These are phyloP conservation scores for Cephaloascus fragrans DNA, from an alignment of 805 yeast genomes.

Conservation along the genomic window DNA sequence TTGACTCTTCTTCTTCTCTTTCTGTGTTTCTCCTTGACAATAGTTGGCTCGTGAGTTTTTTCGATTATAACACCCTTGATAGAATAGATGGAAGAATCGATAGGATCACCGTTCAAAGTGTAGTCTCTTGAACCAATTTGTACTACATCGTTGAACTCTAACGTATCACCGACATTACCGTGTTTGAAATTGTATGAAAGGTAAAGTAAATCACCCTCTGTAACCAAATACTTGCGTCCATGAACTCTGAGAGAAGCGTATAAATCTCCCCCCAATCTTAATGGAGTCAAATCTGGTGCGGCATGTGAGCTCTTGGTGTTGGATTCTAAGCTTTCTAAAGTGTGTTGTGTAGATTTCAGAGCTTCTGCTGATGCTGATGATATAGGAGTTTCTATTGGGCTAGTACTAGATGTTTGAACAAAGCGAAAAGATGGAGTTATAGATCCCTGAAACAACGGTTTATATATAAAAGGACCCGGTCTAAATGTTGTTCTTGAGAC, in stretches of 20 bases:
- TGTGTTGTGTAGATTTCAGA: no score
- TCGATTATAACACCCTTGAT: slow-evolving; percentile 78
- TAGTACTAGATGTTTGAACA: no score
- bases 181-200: slow-evolving; percentile 72
- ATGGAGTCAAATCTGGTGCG: slow-evolving; percentile 44
- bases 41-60: slow-evolving; percentile 72
- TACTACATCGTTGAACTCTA: slow-evolving; percentile 64
- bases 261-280: slow-evolving; percentile 56
- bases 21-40: slow-evolving; percentile 44
- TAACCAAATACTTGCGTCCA: slow-evolving; percentile 78
- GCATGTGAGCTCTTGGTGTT: no score
- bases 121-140: slow-evolving; percentile 81
- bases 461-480: no score
- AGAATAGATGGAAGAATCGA: slow-evolving; percentile 43
- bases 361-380: no score
- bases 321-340: no score
- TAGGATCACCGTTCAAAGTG: slow-evolving; percentile 45
- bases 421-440: no score
- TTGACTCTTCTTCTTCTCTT: slow-evolving; percentile 75
- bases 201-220: slow-evolving; percentile 79
- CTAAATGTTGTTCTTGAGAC: no score
- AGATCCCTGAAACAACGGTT: no score
- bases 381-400: no score
- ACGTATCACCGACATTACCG: slow-evolving; percentile 76
- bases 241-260: slow-evolving; percentile 81